A percentile compares a stretch with the other conserved stretches of the same genome.
These are phyloP conservation scores for Neofusicoccum parvum DNA, from an alignment of 2,329 filamentous ascomycete genomes.

Conservation along the genomic window DNA sequence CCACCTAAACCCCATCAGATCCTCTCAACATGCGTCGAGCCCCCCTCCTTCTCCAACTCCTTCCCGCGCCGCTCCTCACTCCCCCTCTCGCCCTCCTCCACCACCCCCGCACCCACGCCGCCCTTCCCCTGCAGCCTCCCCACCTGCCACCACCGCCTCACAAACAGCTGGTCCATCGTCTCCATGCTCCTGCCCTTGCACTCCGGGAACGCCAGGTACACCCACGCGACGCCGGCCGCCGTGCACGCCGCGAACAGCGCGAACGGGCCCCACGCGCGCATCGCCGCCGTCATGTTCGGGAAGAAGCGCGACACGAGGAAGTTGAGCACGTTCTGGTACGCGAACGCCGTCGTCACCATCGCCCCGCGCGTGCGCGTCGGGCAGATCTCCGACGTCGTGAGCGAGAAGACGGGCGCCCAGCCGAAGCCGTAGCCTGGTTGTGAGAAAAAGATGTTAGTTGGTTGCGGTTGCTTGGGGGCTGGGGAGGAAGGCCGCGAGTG, in stretches of 20 bases:
- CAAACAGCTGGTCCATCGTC: neutral
- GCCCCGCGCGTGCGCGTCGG: too few species aligned
- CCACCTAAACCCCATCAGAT: neutral
- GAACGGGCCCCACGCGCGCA: constrained; percentile 1
- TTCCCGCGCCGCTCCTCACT: neutral
- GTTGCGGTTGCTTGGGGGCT: too few species aligned
- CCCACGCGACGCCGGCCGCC: neutral
- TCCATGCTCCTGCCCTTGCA: constrained; percentile 1
- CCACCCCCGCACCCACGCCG: neutral
- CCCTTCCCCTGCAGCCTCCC: neutral
- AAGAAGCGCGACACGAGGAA: constrained; percentile 1
- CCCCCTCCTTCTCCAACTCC: neutral
- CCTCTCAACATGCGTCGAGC: neutral
- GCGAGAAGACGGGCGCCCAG: too few species aligned
- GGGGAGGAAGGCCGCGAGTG: too few species aligned
- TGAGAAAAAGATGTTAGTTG: too few species aligned
- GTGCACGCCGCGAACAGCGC: constrained; percentile 3
- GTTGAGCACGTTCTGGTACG: constrained; percentile 6
- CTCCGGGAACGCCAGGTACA: constrained; percentile 1
- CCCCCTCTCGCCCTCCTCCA: neutral
- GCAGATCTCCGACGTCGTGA: too few species aligned
- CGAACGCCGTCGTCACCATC: too few species aligned
- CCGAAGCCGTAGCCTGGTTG: too few species aligned
- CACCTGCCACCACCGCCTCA: neutral
- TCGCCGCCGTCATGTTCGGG: neutral